Conservation (phyloP, 768 basidiomycete species). For the Cystobasidium onofrii region DNA sequence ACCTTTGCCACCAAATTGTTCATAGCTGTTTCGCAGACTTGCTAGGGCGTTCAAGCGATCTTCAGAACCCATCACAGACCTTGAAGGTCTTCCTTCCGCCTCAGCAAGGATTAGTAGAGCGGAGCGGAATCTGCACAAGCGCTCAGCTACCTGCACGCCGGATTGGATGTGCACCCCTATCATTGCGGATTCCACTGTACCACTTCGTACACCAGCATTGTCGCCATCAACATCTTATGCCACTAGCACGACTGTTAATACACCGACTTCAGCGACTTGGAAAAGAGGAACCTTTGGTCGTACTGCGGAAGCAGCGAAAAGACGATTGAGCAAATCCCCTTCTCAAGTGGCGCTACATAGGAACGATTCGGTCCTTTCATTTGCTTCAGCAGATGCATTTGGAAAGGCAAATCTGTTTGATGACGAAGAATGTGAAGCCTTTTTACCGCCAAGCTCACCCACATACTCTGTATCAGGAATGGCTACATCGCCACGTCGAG, state of each 20-base stretch:
- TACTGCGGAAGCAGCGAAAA: not conserved
- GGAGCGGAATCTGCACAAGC: not conserved
- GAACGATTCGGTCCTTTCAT: slow-evolving; percentile 5
- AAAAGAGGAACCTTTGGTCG: not conserved
- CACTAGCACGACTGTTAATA: not conserved
- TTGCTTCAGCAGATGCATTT: slow-evolving; percentile 13
- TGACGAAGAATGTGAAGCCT: not conserved
- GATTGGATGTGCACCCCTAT: not conserved
- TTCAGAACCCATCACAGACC: not conserved
- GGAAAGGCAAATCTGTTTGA: not conserved
- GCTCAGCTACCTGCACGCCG: not conserved
- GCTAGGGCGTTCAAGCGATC: not conserved
- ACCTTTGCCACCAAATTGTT: not conserved
- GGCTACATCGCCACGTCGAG: not conserved
- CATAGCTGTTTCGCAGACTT: not conserved
- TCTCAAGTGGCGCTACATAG: not conserved
- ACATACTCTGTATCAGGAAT: not conserved
- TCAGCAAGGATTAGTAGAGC: not conserved
- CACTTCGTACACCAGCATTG: not conserved
- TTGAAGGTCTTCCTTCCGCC: not conserved
- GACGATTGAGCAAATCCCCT: not conserved
- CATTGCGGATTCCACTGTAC: not conserved
- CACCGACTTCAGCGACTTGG: not conserved
- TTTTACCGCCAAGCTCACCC: not conserved
- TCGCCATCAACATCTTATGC: not conserved